These are phyloP conservation scores for Rhizophagus clarus DNA, from an alignment of 192 early-diverging fungal species.

Conservation along the genomic window DNA sequence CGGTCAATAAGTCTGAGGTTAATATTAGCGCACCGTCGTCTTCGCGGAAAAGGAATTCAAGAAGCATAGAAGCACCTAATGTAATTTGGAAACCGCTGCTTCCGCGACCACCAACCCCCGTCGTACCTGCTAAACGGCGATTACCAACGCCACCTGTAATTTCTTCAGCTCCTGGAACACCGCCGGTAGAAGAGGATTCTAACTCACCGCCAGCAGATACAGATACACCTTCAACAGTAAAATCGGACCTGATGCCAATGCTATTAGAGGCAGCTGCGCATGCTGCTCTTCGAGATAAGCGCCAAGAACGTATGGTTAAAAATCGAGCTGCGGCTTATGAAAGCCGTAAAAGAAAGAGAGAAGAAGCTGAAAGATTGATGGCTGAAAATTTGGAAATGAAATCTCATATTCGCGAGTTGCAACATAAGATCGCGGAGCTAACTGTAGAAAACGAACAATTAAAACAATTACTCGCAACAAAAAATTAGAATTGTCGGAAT, in stretches of 20 bases:
- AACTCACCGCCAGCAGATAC: not conserved
- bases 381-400: slow-evolving; percentile 22
- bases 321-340: slow-evolving; percentile 32
- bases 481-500: slow-evolving; percentile 62
- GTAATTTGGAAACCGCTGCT: slow-evolving; percentile 21
- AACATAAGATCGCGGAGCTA: slow-evolving; percentile 17
- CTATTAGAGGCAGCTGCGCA: slow-evolving; percentile 24
- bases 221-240: slow-evolving; percentile 10
- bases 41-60: not conserved
- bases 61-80: not conserved
- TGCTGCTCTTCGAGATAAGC: slow-evolving; percentile 25
- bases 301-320: slow-evolving; percentile 31
- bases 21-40: not conserved
- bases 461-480: not conserved
- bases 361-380: slow-evolving; percentile 26
- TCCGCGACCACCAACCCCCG: slow-evolving; percentile 1
- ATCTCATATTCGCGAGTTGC: not conserved
- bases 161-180: not conserved
- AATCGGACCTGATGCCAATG: slow-evolving; percentile 25
- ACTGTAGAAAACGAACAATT: not conserved
- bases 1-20: not conserved
- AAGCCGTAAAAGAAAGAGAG: slow-evolving; percentile 30
- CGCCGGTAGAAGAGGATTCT: not conserved
- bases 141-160: not conserved
- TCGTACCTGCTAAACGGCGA: not conserved